Evolutionary conservation across 202 grass and related monocot species (phyloP).

Genomic region (Miscanthus sacchariflorus): DNA sequence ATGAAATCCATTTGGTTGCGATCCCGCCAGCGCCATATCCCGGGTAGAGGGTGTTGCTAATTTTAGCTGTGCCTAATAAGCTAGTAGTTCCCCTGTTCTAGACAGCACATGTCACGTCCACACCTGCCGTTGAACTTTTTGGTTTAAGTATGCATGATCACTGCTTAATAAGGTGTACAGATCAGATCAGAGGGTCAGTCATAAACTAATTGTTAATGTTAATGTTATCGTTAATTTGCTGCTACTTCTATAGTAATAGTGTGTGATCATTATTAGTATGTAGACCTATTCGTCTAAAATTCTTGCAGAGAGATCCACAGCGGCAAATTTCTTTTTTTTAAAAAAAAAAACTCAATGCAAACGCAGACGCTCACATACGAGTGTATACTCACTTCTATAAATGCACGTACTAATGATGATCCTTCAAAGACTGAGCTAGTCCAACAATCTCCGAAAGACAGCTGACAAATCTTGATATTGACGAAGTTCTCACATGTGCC

Average conservation of each 20-base stretch:
- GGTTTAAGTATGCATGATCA: not conserved
- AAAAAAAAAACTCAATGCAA: too few relatives aligned
- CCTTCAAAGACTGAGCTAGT: too few relatives aligned
- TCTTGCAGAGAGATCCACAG: not conserved
- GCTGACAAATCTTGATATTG: too few relatives aligned
- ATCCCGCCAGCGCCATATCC: not conserved
- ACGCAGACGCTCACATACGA: too few relatives aligned
- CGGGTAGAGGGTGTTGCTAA: not conserved
- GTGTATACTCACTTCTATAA: too few relatives aligned
- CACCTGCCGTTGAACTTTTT: conserved; percentile 32
- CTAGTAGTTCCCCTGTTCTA: not conserved
- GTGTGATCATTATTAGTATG: not conserved
- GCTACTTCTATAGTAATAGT: not conserved
- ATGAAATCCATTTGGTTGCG: not conserved
- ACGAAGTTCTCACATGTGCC: too few relatives aligned
- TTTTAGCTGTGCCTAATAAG: not conserved
- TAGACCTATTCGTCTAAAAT: not conserved
- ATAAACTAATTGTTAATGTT: conserved; percentile 15
- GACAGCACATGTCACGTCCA: conserved; percentile 8
- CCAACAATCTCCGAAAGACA: too few relatives aligned
- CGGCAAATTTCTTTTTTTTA: too few relatives aligned
- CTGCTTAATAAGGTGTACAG: conserved; percentile 7
- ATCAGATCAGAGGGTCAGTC: not conserved
- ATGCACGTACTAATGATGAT: too few relatives aligned
- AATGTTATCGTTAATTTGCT: conserved; percentile 3